Percentiles rank a stretch among this genome's conserved stretches.
Conservation (phyloP, 2,329 filamentous ascomycete species). For the Ophidiomyces ophidiicola region DNA sequence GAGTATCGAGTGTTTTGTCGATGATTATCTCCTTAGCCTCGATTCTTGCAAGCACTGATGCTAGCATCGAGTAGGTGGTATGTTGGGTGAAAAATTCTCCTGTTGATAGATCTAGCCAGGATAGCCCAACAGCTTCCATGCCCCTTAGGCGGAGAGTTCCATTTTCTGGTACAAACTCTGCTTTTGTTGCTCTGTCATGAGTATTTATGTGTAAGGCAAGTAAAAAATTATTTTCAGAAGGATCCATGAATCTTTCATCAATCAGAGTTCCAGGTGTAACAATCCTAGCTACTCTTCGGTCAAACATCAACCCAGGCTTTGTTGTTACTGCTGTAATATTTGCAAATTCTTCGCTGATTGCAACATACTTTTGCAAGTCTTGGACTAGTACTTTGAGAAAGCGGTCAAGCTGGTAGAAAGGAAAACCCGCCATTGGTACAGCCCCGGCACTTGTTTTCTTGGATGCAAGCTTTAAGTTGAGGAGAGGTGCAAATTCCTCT, state of each 20-base stretch:
- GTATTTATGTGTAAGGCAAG: conserved; percentile 58
- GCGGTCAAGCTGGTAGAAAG: conserved; percentile 80
- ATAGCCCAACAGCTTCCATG: conserved; percentile 54
- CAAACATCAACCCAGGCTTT: conserved; percentile 67
- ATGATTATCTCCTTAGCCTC: conserved; percentile 75
- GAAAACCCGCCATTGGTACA: conserved; percentile 91
- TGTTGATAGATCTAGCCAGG: conserved; percentile 91
- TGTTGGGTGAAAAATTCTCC: conserved; percentile 84
- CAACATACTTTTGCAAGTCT: conserved; percentile 80
- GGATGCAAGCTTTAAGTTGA: conserved; percentile 74
- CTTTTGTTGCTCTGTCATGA: conserved; percentile 17
- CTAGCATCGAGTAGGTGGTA: conserved; percentile 56
- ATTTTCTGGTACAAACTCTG: conserved; percentile 17
- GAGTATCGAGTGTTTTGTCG: conserved; percentile 48
- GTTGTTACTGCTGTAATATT: conserved; percentile 57
- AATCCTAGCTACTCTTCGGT: conserved; percentile 72
- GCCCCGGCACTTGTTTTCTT: conserved; percentile 67
- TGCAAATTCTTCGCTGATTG: conserved; percentile 84
- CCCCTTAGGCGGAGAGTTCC: conserved; percentile 24
- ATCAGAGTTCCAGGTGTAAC: conserved; percentile 92
- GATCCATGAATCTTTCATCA: conserved; percentile 94
- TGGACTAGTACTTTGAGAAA: conserved; percentile 89
- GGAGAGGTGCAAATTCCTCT: conserved; percentile 69
- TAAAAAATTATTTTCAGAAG: conserved; percentile 84
- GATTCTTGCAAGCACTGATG: conserved; percentile 73